Base-by-base conservation (phyloP, 331 rosid genomes). In the Quercus tomentella region DNA sequence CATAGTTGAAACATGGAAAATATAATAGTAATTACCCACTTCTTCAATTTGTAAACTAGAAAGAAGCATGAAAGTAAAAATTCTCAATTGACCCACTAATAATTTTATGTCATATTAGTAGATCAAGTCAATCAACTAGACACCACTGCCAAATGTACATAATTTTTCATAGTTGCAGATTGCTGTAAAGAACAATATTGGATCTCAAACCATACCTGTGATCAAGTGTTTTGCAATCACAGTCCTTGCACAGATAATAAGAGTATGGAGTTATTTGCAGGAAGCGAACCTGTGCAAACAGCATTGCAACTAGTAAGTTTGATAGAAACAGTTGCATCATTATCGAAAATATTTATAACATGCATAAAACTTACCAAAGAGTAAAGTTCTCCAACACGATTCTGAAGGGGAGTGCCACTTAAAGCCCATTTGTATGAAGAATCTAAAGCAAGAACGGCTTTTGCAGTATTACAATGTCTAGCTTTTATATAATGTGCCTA, bases 321-420 rank as follows among this genome's bases (percentile, higher is more conserved):
- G 49, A 80, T 75, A 72, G 52, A 54, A 37, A 76, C 78, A 72
- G 67, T 30, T 54, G 65, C 69, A 68, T 60, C 30, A 75, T 66
- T 49, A 54, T 25, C 66, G 58, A n/a, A 30, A 66, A 76, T 66
- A 30, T 4, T 33, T 52, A 21, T 2, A 41, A 60, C 56, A 45
- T 56, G 77, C 43, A 25, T 77, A 30, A 41, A 70, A 83, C 78
- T 82, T 78, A 92, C 98, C 88, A 95, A 76, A 80, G 98, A 95
- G 80, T 92, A 92, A 65, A 95, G 91, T 84, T 95, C 97, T 80
- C 92, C 97, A 52, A 91, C 90, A 80, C 93, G 96, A 68, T 92
- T 95, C 88, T 91, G 94, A 76, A 95, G 82, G 62, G 98, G 98
- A 23, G 98, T 95, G 76, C 98, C 97, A 82, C 97, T 92, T 85